Percentiles rank a stretch among this genome's conserved stretches.
Conservation (phyloP, 225 moss, liverwort and hornwort species). For the Ulota crispa region DNA sequence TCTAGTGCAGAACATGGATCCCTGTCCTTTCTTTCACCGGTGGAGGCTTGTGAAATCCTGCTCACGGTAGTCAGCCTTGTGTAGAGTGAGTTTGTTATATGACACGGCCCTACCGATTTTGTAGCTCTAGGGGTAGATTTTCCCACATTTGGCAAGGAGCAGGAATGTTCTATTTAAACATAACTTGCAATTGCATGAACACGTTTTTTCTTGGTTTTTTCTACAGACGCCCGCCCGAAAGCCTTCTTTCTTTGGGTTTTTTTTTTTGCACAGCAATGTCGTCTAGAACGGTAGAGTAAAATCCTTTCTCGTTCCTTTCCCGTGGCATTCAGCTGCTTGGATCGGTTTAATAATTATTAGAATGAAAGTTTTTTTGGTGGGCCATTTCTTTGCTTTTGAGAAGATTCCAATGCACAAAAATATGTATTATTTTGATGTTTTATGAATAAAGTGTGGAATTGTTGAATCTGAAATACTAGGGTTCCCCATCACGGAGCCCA, state of each 20-base stretch:
- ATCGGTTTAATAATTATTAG: neutral
- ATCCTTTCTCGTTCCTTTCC: too few species aligned
- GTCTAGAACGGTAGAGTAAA: neutral
- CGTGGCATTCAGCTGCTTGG: neutral
- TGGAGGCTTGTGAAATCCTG: slow-evolving; percentile 4
- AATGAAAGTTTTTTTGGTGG: neutral
- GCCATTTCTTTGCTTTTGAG: neutral
- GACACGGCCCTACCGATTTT: slow-evolving; percentile 18
- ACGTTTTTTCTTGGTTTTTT: neutral
- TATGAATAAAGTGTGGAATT: neutral
- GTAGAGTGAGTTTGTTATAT: neutral
- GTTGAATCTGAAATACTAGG: too few species aligned
- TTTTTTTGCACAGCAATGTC: neutral
- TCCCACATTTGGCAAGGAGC: slow-evolving; percentile 6
- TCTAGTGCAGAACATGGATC: slow-evolving; percentile 1
- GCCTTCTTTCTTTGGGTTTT: neutral
- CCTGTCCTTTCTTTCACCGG: neutral
- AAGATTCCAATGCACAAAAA: neutral
- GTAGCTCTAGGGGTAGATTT: neutral
- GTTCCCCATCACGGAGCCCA: too few species aligned
- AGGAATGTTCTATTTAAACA: slow-evolving; percentile 10
- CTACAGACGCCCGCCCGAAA: neutral
- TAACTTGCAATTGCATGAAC: neutral
- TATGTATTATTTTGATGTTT: neutral
- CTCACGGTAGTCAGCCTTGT: neutral